phyloP scores from a whole-genome alignment of 2,329 filamentous ascomycete species.

The Trichoderma sp. region DNA sequence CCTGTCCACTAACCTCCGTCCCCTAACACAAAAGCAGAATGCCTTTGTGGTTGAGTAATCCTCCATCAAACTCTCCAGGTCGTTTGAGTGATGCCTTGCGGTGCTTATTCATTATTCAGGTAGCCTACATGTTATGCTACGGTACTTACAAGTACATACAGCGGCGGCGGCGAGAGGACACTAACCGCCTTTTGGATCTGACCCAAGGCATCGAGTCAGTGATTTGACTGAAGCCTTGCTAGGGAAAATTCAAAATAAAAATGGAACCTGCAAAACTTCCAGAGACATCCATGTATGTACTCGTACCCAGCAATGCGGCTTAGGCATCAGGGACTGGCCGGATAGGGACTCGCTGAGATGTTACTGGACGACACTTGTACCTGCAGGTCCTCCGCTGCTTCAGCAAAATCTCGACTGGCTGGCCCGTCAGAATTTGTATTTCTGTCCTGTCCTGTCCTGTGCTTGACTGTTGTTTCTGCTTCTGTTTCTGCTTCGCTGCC shows the following conservation, averaged over 20 bases:
- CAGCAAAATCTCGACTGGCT: slow-evolving; percentile 2
- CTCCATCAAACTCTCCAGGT: neutral
- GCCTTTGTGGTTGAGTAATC: neutral
- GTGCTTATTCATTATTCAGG: neutral
- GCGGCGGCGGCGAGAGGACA: neutral
- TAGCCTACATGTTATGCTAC: too few species aligned
- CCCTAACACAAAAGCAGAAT: neutral
- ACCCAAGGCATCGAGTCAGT: neutral
- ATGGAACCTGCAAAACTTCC: neutral
- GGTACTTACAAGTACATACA: neutral
- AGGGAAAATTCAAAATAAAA: neutral
- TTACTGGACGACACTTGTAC: neutral
- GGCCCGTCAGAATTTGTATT: neutral
- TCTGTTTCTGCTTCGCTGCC: neutral
- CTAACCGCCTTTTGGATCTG: slow-evolving; percentile 2
- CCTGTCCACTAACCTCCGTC: neutral
- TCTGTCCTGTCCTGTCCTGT: neutral
- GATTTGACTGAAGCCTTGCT: neutral
- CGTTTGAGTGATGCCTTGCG: neutral
- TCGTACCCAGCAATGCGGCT: neutral
- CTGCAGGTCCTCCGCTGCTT: neutral
- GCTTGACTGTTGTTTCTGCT: neutral
- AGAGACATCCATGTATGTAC: neutral
- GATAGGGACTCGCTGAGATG: neutral
- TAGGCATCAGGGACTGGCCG: slow-evolving; percentile 10